phyloP scores from a whole-genome alignment of 345 rosid species.

The Aethionema arabicum region DNA sequence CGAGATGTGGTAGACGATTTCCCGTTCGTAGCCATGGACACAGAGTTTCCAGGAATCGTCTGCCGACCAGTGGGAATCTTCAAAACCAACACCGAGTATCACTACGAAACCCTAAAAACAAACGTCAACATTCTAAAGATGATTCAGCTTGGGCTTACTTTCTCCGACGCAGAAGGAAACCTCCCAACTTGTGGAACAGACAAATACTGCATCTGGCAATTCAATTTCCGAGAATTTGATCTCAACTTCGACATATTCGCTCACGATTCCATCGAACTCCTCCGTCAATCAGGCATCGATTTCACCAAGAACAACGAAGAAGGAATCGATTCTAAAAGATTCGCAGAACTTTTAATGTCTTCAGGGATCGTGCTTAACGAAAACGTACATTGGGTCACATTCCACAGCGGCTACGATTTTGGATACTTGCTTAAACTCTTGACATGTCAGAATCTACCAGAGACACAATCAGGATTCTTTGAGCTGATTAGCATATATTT shows the following conservation, averaged over 20 bases:
- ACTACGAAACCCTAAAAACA: constrained; percentile 56
- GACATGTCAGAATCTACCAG: constrained; percentile 60
- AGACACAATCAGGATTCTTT: constrained; percentile 50
- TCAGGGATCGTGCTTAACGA: constrained; percentile 76
- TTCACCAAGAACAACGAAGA: constrained; percentile 52
- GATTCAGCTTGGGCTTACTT: constrained; percentile 74
- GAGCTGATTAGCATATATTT: constrained; percentile 52
- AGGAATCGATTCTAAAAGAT: constrained; percentile 52
- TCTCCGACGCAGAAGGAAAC: constrained; percentile 63
- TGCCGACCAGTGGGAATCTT: constrained; percentile 50
- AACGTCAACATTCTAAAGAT: constrained; percentile 73
- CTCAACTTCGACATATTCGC: constrained; percentile 56
- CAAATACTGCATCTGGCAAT: constrained; percentile 69
- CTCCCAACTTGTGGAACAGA: constrained; percentile 64
- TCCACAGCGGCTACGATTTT: constrained; percentile 79
- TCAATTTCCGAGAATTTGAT: constrained; percentile 68
- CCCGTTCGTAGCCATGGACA: constrained; percentile 75
- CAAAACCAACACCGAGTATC: constrained; percentile 50
- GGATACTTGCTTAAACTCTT: constrained; percentile 73
- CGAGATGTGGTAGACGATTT: constrained; percentile 53
- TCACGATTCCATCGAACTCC: constrained; percentile 59
- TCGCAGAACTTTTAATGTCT: constrained; percentile 67
- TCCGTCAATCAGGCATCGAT: constrained; percentile 63
- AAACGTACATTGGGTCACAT: constrained; percentile 71
- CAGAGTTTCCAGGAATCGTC: constrained; percentile 78